phyloP scores from a whole-genome alignment of 2,329 filamentous ascomycete genomes.

The Cladophialophora bantiana region DNA sequence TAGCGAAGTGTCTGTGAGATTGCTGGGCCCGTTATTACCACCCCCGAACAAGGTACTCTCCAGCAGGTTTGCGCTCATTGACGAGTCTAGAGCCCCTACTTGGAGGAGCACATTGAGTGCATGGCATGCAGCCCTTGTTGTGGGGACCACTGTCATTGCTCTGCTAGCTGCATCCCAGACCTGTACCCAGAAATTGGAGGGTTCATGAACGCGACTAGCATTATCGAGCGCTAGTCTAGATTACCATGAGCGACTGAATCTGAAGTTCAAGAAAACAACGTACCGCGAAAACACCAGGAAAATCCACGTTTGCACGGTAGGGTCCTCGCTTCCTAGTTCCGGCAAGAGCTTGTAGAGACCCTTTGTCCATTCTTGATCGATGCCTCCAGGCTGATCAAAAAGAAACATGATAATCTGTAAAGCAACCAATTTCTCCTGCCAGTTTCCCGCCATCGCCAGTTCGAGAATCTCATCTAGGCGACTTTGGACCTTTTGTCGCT shows the following conservation, averaged over 20 bases:
- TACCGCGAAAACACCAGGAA: constrained; percentile 33
- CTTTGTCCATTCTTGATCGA: constrained; percentile 14
- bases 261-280: background rate
- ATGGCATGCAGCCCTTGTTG: constrained; percentile 35
- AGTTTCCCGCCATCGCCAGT: constrained; percentile 14
- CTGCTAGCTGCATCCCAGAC: constrained; percentile 33
- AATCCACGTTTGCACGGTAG: constrained; percentile 30
- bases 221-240: constrained; percentile 6
- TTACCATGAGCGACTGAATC: constrained; percentile 6
- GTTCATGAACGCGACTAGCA: background rate
- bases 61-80: constrained; percentile 19
- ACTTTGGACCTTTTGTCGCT: constrained; percentile 31
- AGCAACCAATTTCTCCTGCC: constrained; percentile 31
- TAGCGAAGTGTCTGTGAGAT: constrained; percentile 80
- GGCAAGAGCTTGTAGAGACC: constrained; percentile 20
- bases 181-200: constrained; percentile 28
- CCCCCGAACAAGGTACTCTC: constrained; percentile 50
- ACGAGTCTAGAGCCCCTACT: constrained; percentile 17
- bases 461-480: constrained; percentile 26
- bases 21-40: constrained; percentile 80
- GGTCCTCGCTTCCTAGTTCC: constrained; percentile 27
- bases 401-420: constrained; percentile 35
- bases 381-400: constrained; percentile 23
- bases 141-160: constrained; percentile 24
- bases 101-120: constrained; percentile 29